phyloP scores from a whole-genome alignment of 768 basidiomycete genomes.

The Fistulinella prunicolor region DNA sequence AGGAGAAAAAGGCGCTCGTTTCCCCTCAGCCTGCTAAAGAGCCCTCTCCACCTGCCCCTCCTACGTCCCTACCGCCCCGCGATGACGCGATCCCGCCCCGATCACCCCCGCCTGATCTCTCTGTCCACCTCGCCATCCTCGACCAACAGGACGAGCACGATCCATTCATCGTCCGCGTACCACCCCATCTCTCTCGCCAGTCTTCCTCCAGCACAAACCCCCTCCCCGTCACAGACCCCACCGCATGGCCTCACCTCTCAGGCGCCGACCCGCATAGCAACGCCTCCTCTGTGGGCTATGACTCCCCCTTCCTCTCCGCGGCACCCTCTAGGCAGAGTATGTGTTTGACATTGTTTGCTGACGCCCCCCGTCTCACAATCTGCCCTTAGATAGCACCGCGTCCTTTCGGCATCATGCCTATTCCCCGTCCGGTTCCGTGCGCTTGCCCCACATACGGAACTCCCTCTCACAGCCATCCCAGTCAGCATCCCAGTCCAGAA shows the following conservation, averaged over 20 bases:
- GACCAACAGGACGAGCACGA: conserved; percentile 35
- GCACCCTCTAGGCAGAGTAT: conserved; percentile 36
- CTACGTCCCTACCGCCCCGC: conserved; percentile 10
- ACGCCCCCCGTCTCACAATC: conserved; percentile 7
- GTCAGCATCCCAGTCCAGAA: conserved; percentile 43
- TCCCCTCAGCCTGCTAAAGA: conserved; percentile 14
- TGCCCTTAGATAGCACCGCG: conserved; percentile 24
- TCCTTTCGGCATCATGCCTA: conserved; percentile 28
- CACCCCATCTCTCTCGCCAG: conserved; percentile 32
- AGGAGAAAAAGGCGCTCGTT: conserved; percentile 36
- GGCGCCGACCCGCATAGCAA: conserved; percentile 22
- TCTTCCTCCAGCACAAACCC: conserved; percentile 26
- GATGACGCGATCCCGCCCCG: conserved; percentile 18
- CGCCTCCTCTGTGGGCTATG: conserved; percentile 38
- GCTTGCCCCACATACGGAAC: conserved; percentile 38
- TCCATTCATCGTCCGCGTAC: conserved; percentile 44
- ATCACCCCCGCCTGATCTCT: conserved; percentile 18
- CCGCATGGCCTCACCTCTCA: conserved; percentile 20
- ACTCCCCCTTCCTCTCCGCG: conserved; percentile 26
- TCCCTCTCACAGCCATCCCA: conserved; percentile 27
- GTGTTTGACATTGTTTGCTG: conserved; percentile 25
- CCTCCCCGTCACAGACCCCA: conserved; percentile 17
- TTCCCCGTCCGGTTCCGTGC: conserved; percentile 32
- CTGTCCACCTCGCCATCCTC: conserved; percentile 21
- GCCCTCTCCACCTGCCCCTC: conserved; percentile 9